These are phyloP conservation scores for Plectosphaerella sp. DNA, from an alignment of 2,329 filamentous ascomycete genomes.

Conservation along the genomic window DNA sequence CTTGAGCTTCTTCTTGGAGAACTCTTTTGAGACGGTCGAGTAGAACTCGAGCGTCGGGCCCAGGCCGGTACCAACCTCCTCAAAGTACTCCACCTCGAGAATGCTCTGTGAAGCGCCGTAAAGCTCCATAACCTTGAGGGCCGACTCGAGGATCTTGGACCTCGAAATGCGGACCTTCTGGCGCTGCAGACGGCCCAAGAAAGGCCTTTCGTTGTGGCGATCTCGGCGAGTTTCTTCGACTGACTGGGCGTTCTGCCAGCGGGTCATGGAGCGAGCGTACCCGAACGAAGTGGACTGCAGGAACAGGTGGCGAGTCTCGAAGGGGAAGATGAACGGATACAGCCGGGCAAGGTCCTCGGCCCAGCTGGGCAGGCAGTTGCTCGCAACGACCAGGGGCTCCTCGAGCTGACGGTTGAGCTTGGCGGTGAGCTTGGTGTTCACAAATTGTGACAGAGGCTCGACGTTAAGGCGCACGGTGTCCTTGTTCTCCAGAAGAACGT, in stretches of 20 bases:
- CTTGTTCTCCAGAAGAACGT: slow-evolving; percentile 77
- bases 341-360: slow-evolving; percentile 89
- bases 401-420: slow-evolving; percentile 96
- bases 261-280: slow-evolving; percentile 93
- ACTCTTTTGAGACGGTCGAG: slow-evolving; percentile 93
- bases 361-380: slow-evolving; percentile 93
- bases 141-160: slow-evolving; percentile 91
- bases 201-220: slow-evolving; percentile 84
- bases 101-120: slow-evolving; percentile 97
- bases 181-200: slow-evolving; percentile 84
- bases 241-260: slow-evolving; percentile 90
- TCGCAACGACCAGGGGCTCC: slow-evolving; percentile 93
- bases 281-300: slow-evolving; percentile 97
- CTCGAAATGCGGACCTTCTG: slow-evolving; percentile 98
- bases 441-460: slow-evolving; percentile 88
- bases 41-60: slow-evolving; percentile 97
- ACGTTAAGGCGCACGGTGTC: slow-evolving; percentile 65
- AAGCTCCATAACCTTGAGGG: slow-evolving; percentile 97
- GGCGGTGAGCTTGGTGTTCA: slow-evolving; percentile 96
- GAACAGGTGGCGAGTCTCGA: slow-evolving; percentile 95
- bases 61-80: slow-evolving; percentile 93
- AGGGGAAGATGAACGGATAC: slow-evolving; percentile 96
- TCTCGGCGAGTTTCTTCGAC: slow-evolving; percentile 77
- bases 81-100: slow-evolving; percentile 96
- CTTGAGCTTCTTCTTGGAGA: slow-evolving; percentile 94